Percentiles rank a stretch among this genome's conserved stretches.
Evolutionary conservation across 805 yeast species (phyloP).

Genomic region (Candida silvicultrix): DNA sequence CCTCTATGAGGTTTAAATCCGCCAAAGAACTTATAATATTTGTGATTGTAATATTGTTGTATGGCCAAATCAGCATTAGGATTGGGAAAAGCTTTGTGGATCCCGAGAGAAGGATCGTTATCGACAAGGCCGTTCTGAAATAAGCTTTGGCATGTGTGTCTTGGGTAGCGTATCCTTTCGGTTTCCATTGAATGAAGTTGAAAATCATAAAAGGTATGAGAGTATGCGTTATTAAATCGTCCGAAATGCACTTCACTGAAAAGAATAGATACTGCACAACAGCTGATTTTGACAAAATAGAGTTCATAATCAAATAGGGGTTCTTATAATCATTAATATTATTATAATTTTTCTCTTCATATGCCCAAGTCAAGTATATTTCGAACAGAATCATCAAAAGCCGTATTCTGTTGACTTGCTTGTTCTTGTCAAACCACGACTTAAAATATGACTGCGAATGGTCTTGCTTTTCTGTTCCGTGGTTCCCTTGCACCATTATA

Average conservation of each 20-base stretch:
- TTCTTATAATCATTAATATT: conserved; percentile 13
- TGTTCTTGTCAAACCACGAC: background rate
- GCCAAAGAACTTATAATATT: conserved; percentile 55
- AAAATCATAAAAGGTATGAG: conserved; percentile 26
- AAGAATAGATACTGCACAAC: conserved; percentile 51
- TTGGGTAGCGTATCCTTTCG: conserved; percentile 5
- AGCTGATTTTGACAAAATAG: conserved; percentile 28
- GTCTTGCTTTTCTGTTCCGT: conserved; percentile 1
- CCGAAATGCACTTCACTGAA: conserved; percentile 43
- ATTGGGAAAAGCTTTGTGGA: conserved; percentile 84
- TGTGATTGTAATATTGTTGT: conserved; percentile 70
- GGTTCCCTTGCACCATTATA: conserved; percentile 27
- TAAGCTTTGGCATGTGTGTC: conserved; percentile 15
- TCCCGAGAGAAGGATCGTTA: conserved; percentile 69
- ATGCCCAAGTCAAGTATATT: conserved; percentile 88
- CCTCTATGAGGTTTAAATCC: conserved; percentile 58
- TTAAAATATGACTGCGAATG: background rate
- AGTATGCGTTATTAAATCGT: conserved; percentile 35
- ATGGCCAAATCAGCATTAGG: conserved; percentile 94
- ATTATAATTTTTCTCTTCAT: conserved; percentile 57
- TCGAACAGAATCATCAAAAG: conserved; percentile 71
- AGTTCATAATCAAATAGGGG: conserved; percentile 23
- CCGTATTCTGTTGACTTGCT: conserved; percentile 39
- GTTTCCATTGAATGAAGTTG: conserved; percentile 23
- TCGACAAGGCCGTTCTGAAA: conserved; percentile 41